Evolutionary conservation across 495 filamentous ascomycete species (phyloP).

Genomic region (Trichoderma reesei): DNA sequence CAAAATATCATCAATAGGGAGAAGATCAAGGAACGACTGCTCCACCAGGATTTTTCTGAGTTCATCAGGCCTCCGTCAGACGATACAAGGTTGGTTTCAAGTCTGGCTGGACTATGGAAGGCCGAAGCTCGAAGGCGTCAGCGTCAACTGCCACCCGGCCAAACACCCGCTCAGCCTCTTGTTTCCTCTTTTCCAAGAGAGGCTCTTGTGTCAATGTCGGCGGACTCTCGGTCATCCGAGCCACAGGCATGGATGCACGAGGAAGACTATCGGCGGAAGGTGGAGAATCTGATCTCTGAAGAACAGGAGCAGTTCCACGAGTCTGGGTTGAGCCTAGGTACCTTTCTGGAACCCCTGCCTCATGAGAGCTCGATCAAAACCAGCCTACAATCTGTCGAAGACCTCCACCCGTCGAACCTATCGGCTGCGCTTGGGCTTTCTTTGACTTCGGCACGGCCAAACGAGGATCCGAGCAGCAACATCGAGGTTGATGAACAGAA

Average conservation of each 20-base stretch:
- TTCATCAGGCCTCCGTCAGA: conserved; percentile 49
- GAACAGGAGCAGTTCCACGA: conserved; percentile 48
- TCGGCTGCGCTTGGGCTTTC: conserved; percentile 35
- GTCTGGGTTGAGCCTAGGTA: conserved; percentile 46
- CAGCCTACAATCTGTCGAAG: conserved; percentile 69
- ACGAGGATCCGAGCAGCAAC: conserved; percentile 21
- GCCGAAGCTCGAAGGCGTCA: conserved; percentile 79
- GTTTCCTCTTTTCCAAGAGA: conserved; percentile 68
- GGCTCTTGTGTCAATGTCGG: conserved; percentile 76
- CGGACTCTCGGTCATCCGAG: conserved; percentile 58
- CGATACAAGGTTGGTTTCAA: conserved; percentile 74
- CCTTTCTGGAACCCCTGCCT: conserved; percentile 44
- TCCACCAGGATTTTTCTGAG: conserved; percentile 88
- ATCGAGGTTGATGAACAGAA: conserved; percentile 38
- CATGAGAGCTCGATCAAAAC: conserved; percentile 58
- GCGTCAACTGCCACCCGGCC: conserved; percentile 36
- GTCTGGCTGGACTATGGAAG: conserved; percentile 88
- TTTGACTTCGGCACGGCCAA: conserved; percentile 16
- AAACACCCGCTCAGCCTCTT: conserved; percentile 42
- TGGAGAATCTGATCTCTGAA: conserved; percentile 48
- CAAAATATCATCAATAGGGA: conserved; percentile 80
- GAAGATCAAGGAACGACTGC: conserved; percentile 56
- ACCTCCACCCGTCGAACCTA: conserved; percentile 67
- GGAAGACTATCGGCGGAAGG: conserved; percentile 62
- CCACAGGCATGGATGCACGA: conserved; percentile 82